phyloP scores from a whole-genome alignment of 306 rosid genomes.

The Pueraria montana region DNA sequence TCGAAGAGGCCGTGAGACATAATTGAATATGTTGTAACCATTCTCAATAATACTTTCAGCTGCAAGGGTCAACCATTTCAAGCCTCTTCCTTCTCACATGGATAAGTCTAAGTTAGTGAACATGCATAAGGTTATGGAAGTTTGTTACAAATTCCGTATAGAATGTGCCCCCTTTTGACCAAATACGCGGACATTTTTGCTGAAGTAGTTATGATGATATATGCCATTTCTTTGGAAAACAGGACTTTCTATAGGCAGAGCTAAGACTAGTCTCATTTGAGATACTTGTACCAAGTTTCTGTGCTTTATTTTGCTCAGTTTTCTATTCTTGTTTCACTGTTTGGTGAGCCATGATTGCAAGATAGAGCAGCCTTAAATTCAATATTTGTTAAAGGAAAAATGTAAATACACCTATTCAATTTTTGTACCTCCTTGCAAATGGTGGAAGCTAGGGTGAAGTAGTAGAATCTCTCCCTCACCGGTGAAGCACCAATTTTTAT shows the following conservation, averaged over 20 bases:
- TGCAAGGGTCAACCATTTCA: constrained; percentile 12
- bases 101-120: constrained; percentile 21
- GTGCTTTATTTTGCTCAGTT: neutral
- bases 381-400: too few species aligned
- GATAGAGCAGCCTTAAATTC: too few species aligned
- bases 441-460: too few species aligned
- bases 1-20: neutral
- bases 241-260: neutral
- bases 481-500: too few species aligned
- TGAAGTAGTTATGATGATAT: neutral
- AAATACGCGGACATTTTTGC: neutral
- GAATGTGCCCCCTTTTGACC: neutral
- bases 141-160: neutral
- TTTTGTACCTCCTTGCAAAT: too few species aligned
- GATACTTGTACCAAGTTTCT: neutral
- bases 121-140: neutral
- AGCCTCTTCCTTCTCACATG: constrained; percentile 22
- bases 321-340: too few species aligned
- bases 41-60: neutral
- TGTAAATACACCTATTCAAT: too few species aligned
- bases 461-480: too few species aligned
- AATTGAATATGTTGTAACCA: constrained; percentile 11
- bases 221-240: neutral
- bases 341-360: too few species aligned
- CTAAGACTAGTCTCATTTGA: neutral